phyloP scores from a whole-genome alignment of 106 monocot species.

The Posidonia australis region DNA sequence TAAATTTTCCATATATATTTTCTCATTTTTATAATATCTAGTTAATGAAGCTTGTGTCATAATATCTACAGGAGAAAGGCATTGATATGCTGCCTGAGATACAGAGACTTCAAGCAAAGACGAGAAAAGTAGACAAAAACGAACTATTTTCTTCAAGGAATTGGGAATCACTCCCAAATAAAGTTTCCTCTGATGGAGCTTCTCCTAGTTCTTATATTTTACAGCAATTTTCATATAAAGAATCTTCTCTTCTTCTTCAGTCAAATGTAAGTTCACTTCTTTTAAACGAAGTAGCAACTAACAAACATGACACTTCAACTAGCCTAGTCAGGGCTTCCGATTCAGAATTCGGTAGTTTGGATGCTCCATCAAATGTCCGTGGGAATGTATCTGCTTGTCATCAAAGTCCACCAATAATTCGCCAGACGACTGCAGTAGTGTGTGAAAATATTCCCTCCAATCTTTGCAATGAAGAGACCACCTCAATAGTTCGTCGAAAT shows the following conservation, averaged over 20 bases:
- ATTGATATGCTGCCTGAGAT: conserved; percentile 61
- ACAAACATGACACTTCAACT: neutral
- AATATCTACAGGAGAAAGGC: conserved; percentile 31
- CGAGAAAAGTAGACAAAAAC: conserved; percentile 7
- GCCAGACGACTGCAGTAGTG: conserved; percentile 3
- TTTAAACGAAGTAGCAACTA: conserved; percentile 6
- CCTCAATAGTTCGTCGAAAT: conserved; percentile 4
- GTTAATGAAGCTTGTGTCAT: conserved; percentile 2
- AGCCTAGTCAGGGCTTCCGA: neutral
- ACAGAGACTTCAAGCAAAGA: conserved; percentile 29
- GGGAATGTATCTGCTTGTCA: conserved; percentile 6
- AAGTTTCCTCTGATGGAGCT: conserved; percentile 5
- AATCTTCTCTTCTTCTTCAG: conserved; percentile 25
- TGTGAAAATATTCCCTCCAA: conserved; percentile 9
- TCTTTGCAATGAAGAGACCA: conserved; percentile 11
- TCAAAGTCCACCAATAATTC: conserved; percentile 8
- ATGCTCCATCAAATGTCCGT: conserved; percentile 22
- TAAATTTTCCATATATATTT: neutral
- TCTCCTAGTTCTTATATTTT: conserved; percentile 9
- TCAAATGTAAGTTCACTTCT: conserved; percentile 9
- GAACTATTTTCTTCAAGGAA: conserved; percentile 8
- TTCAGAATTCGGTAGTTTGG: conserved; percentile 1
- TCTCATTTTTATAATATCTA: neutral
- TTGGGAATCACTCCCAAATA: conserved; percentile 13
- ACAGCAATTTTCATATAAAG: conserved; percentile 3